These are phyloP conservation scores for Aspergillus campestris DNA, from an alignment of 495 filamentous ascomycete species.

Conservation along the genomic window DNA sequence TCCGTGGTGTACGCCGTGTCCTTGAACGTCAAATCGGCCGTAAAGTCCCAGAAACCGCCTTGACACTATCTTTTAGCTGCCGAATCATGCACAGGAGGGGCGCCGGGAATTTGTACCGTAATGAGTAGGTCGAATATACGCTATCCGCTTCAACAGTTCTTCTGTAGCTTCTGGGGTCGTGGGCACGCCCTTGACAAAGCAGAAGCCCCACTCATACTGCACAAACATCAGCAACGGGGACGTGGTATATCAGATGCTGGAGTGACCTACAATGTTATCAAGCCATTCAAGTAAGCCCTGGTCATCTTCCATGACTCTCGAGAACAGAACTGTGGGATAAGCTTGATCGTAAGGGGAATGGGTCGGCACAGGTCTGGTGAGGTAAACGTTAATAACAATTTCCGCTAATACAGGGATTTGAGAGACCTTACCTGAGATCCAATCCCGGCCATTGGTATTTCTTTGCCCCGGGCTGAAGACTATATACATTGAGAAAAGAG, in stretches of 20 bases:
- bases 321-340: constrained; percentile 48
- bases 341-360: no score
- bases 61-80: constrained; percentile 2
- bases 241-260: constrained; percentile 13
- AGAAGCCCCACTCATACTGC: constrained; percentile 56
- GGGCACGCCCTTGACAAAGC: constrained; percentile 60
- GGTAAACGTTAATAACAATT: no score
- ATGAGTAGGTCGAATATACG: constrained; percentile 77
- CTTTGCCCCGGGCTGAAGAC: constrained; percentile 10
- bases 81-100: neutral
- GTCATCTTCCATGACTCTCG: constrained; percentile 50
- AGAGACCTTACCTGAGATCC: constrained; percentile 7
- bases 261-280: constrained; percentile 44
- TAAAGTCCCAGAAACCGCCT: constrained; percentile 93
- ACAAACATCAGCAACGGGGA: constrained; percentile 6
- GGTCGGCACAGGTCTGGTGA: no score
- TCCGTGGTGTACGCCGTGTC: constrained; percentile 91
- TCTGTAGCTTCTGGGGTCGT: constrained; percentile 59
- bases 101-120: constrained; percentile 50
- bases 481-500: constrained; percentile 22
- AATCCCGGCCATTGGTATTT: constrained; percentile 17
- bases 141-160: constrained; percentile 64
- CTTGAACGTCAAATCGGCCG: constrained; percentile 73
- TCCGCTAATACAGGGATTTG: neutral
- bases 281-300: constrained; percentile 48